Evolutionary conservation across 257 asterid genomes (phyloP).

Genomic region (Penstemon barbatus): DNA sequence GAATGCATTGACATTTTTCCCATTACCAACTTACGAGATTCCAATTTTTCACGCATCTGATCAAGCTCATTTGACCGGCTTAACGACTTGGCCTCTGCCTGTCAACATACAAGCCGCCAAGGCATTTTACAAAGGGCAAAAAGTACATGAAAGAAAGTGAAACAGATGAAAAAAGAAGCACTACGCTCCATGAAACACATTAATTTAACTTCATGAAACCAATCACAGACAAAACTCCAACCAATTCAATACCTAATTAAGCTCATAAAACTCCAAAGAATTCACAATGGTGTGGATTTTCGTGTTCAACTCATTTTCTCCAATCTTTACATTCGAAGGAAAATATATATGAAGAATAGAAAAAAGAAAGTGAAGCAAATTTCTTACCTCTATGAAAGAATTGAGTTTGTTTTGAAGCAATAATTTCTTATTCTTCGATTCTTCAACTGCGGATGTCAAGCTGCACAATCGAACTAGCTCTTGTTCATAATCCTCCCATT

Average conservation of each 20-base stretch:
- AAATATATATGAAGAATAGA: background rate
- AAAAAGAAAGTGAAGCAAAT: background rate
- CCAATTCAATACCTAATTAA: background rate
- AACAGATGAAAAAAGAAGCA: conserved; percentile 10
- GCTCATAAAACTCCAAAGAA: conserved; percentile 2
- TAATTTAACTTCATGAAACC: background rate
- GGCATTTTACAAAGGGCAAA: conserved; percentile 27
- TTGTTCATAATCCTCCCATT: conserved; percentile 93
- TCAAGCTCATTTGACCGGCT: conserved; percentile 71
- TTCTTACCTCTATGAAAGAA: conserved; percentile 56
- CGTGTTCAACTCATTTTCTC: background rate
- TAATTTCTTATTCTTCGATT: conserved; percentile 60
- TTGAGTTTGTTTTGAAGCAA: conserved; percentile 58
- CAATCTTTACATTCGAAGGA: conserved; percentile 4
- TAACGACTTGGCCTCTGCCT: conserved; percentile 81
- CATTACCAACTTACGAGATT: conserved; percentile 84
- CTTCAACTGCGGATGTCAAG: conserved; percentile 69
- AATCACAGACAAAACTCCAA: too few relatives aligned
- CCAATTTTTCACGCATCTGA: conserved; percentile 76
- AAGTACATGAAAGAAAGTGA: conserved; percentile 1
- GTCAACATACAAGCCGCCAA: conserved; percentile 35
- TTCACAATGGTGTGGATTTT: background rate
- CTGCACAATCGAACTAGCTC: conserved; percentile 84
- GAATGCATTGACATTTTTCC: conserved; percentile 92
- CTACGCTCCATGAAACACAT: conserved; percentile 2